Conservation (phyloP, 2,329 filamentous ascomycete species). For the Zasmidium cellare region DNA sequence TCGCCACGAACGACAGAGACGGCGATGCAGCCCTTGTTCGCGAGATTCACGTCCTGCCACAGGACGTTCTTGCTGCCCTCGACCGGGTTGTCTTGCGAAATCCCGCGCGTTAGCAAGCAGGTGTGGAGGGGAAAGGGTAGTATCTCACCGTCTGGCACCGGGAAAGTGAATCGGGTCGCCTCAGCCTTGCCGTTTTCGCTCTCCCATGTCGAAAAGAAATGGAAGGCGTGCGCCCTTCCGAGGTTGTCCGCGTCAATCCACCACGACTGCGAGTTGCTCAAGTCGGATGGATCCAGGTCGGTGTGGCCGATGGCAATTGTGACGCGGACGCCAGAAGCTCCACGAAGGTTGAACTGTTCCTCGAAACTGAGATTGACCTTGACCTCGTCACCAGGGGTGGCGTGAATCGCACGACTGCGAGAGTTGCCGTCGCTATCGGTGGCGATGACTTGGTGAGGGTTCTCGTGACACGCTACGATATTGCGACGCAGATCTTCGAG, state of each 20-base stretch:
- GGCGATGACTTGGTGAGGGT: not conserved
- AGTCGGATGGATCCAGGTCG: not conserved
- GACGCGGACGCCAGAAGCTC: not conserved
- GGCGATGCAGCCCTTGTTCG: slow-evolving; percentile 13
- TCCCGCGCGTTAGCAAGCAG: not conserved
- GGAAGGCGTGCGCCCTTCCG: not conserved
- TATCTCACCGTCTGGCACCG: not conserved
- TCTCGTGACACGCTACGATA: not conserved
- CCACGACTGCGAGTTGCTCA: not conserved
- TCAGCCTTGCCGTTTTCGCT: not conserved
- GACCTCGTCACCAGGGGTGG: not conserved
- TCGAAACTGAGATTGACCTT: not conserved
- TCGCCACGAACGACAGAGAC: slow-evolving; percentile 10
- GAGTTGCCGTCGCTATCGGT: not conserved
- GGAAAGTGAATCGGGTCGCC: not conserved
- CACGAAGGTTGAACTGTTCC: not conserved
- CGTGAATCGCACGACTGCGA: not conserved
- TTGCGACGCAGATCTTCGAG: not conserved
- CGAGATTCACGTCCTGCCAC: slow-evolving; percentile 1
- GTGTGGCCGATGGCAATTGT: slow-evolving; percentile 1
- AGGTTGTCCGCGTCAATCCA: not conserved
- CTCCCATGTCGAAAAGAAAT: not conserved
- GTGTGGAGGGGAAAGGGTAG: not conserved
- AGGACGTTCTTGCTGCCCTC: not conserved
- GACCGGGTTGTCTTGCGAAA: slow-evolving; percentile 1